These are phyloP conservation scores for Xylariales sp. DNA, from an alignment of 2,329 filamentous ascomycete genomes.

Conservation along the genomic window DNA sequence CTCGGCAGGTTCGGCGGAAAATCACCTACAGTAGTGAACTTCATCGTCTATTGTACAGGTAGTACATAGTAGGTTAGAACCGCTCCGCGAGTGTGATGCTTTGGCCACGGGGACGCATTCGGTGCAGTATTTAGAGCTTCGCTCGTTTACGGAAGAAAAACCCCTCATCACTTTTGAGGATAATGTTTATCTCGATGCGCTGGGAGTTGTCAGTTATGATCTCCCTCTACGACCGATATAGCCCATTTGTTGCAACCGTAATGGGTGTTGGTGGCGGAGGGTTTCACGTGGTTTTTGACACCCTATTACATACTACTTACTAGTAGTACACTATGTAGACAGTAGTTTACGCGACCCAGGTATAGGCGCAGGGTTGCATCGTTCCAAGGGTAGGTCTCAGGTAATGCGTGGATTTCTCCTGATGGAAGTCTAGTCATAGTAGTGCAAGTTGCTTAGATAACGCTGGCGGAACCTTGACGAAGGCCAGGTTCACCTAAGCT, in stretches of 20 bases:
- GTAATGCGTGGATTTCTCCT: constrained; percentile 38
- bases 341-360: no score
- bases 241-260: neutral
- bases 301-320: neutral
- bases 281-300: constrained; percentile 3
- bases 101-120: neutral
- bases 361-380: constrained; percentile 37
- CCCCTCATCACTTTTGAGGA: neutral
- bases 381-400: constrained; percentile 45
- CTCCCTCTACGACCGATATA: neutral
- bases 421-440: neutral
- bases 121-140: neutral
- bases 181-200: neutral
- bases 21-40: neutral
- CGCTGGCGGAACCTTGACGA: neutral
- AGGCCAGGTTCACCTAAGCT: neutral
- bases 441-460: constrained; percentile 38
- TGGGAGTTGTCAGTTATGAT: neutral
- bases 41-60: no score
- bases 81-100: no score
- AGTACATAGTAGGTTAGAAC: no score
- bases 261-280: neutral
- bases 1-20: neutral
- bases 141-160: neutral
- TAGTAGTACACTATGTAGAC: neutral